Evolutionary conservation across 2,329 filamentous ascomycete species (phyloP), one percentile per base, ranked within the genome.

Genomic region (Rutstroemia sp.): DNA sequence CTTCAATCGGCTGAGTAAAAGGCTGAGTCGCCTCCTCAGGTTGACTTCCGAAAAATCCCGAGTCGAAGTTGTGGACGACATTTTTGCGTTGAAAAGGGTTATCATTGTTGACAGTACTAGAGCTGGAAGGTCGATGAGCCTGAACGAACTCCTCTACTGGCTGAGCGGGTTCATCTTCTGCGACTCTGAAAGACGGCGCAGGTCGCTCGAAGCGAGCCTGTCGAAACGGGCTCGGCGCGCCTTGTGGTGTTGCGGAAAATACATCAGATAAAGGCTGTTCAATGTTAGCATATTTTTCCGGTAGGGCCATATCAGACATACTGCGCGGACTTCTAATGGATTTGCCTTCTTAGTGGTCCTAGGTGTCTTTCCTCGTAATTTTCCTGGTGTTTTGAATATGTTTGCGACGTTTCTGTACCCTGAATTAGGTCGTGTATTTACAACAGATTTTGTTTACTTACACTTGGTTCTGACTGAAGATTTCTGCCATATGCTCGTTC

Each of bases 401-500:
- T 97, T 92, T 61, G 89, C 82, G 58, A 97, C 86, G 70, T 92
- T 92, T 60, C 94, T 97, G 66, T 25, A 25, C 12, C n/a, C 12
- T 23, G 38, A 45, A 51, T 66, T 47, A 67, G 62, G 39, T 50
- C 7, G 19, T 23, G 19, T 36, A 36, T 57, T 30, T 30, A 57
- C 49, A 47, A n/a, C 36, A 45, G 58, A 40, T 52, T 54, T 56
- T 63, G 62, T 67, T 65, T 62, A 80, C 87, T 67, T 82, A 96
- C 94, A 91, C 82, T 73, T 92, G 84, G 68, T 91, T 88, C 65
- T 87, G 84, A 66, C 85, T 87, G 70, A 97, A 95, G 67, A 99
- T 89, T 61, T 95, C 90, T 50, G 84, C 83, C 92, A 99, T 96
- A 72, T 99, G 94, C 74, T 97, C 94, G 68, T 99, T 97, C 65